Evolutionary conservation across 805 yeast genomes (phyloP), one percentile per base, ranked within the genome.

Genomic region (Ogataea paraovalis): DNA sequence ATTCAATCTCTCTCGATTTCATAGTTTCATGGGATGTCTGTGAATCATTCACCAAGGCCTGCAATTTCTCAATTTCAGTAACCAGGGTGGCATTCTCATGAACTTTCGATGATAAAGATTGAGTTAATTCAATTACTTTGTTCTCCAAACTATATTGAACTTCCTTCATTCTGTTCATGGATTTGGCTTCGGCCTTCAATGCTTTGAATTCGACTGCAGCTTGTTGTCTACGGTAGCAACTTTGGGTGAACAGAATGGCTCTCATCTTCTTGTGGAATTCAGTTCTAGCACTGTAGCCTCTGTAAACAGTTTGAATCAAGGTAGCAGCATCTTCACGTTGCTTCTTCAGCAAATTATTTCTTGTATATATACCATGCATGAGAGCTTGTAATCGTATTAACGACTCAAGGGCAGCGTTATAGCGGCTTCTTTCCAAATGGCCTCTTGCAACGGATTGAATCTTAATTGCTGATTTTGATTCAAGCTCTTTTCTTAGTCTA

Each of bases 81-180:
- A 79, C 74, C 61, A 92, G 74, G 51, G 76, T 78, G 70, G 84
- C 85, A 67, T 91, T 91, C 57, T 89, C 97, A 55, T 81, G 87
- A 22, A 86, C 83, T 65, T 88, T 87, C 33, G 82, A 69, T 0
- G 96, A 80, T 51, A 92, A 74, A 12, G 85, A 78, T 61, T 92
- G 95, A 3, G 97, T 92, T 57, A 94, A 79, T 67, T 91, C 96
- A 55, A 94, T 90, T n/a, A 95, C 97, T 74, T 95, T 94, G 69
- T 94, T 94, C 68, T 94, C 99, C 60, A 95, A 78, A 65, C 86
- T 82, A 70, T 89, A 94, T 59, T 96, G 90, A 36, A 88, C 96
- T 65, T 92, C 96, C 67, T 88, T 82, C 72, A 88, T 78, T 62
- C 85, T 95, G 64, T 85, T 84, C 40, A 89, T 96, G 14, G 96